These are phyloP conservation scores for Phaffia australis DNA, from an alignment of 768 basidiomycete species.

Conservation along the genomic window DNA sequence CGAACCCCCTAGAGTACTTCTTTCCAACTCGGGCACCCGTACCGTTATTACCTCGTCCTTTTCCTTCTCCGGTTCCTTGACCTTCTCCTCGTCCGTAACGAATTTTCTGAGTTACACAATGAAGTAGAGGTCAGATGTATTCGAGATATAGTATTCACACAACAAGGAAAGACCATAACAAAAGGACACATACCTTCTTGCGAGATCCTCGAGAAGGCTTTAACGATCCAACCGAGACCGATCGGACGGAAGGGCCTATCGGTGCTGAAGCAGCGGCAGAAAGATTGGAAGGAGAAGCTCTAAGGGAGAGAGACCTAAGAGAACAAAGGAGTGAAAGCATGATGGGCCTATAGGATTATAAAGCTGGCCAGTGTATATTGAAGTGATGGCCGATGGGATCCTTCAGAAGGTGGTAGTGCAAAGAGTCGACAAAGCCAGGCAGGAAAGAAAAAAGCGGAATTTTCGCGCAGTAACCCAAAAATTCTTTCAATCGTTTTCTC, in stretches of 20 bases:
- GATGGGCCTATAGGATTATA: neutral
- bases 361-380: too few relatives aligned
- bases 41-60: constrained; percentile 89
- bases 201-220: constrained; percentile 9
- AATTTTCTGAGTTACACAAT: constrained; percentile 15
- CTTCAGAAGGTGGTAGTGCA: too few relatives aligned
- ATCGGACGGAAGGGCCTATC: neutral
- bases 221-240: neutral
- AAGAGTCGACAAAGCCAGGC: too few relatives aligned
- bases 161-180: neutral
- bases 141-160: too few relatives aligned
- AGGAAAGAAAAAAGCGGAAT: too few relatives aligned
- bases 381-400: too few relatives aligned
- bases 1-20: constrained; percentile 71
- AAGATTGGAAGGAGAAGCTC: neutral
- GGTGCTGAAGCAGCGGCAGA: neutral
- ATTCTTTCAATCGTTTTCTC: neutral
- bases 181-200: constrained; percentile 1
- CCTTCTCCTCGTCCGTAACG: constrained; percentile 89
- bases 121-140: too few relatives aligned
- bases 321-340: constrained; percentile 5
- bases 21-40: constrained; percentile 86
- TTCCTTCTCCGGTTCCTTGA: constrained; percentile 80
- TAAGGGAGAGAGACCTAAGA: constrained; percentile 5
- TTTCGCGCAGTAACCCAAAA: neutral